Conservation (phyloP, 2,329 filamentous ascomycete genomes). For the Penicillium sp. region DNA sequence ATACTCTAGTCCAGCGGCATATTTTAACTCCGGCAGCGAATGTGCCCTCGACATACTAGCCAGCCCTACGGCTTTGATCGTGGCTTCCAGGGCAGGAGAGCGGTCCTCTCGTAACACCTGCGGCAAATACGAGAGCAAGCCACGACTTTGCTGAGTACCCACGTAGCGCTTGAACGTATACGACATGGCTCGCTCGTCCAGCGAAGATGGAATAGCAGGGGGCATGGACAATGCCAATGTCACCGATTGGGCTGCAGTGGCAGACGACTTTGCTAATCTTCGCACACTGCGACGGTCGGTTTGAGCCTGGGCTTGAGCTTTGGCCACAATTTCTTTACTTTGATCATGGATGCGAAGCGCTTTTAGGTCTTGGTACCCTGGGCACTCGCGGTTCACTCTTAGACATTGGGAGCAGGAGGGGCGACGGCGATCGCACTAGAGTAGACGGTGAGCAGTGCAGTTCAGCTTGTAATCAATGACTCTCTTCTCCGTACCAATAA, state of each 20-base stretch:
- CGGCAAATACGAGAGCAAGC: conserved; percentile 12
- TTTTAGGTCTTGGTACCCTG: conserved; percentile 22
- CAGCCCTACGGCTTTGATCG: conserved; percentile 15
- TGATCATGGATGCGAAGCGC: conserved; percentile 24
- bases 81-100: conserved; percentile 11
- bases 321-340: conserved; percentile 19
- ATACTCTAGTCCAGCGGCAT: conserved; percentile 11
- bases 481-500: neutral
- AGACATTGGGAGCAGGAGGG: conserved; percentile 27
- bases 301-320: conserved; percentile 7
- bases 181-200: conserved; percentile 10
- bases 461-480: neutral
- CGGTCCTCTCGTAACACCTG: conserved; percentile 4
- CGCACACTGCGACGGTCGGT: neutral
- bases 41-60: conserved; percentile 12
- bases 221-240: neutral
- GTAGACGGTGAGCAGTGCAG: neutral
- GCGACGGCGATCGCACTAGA: conserved; percentile 24
- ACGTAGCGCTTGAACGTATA: conserved; percentile 15
- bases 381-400: conserved; percentile 18
- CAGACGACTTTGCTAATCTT: neutral
- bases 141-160: conserved; percentile 5
- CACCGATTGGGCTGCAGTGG: neutral
- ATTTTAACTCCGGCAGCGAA: neutral
- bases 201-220: neutral